phyloP scores from a whole-genome alignment of 768 basidiomycete species.

The Hebeloma cylindrosporum region DNA sequence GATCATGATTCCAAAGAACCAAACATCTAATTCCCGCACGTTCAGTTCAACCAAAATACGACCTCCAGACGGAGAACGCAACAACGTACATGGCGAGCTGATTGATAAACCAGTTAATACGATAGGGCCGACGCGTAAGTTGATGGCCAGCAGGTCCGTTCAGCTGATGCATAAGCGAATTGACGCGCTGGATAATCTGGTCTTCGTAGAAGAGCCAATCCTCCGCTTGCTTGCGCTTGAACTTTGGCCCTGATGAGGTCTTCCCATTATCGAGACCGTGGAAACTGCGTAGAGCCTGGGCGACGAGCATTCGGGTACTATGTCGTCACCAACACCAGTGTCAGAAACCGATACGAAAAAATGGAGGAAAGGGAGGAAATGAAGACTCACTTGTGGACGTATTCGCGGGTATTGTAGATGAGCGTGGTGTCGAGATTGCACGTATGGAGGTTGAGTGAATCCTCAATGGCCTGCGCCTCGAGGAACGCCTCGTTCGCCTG shows the following conservation, averaged over 20 bases:
- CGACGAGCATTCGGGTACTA: slow-evolving; percentile 65
- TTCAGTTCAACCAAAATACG: not conserved
- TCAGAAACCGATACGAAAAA: slow-evolving; percentile 4
- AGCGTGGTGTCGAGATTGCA: slow-evolving; percentile 72
- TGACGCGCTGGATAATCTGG: slow-evolving; percentile 62
- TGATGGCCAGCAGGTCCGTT: slow-evolving; percentile 51
- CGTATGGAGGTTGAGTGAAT: slow-evolving; percentile 61
- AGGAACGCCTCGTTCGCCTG: slow-evolving; percentile 60
- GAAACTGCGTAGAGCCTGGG: slow-evolving; percentile 58
- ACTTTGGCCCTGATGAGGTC: slow-evolving; percentile 44
- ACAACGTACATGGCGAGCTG: slow-evolving; percentile 59
- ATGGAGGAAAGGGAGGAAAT: slow-evolving; percentile 10
- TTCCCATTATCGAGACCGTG: slow-evolving; percentile 49
- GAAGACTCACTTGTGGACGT: slow-evolving; percentile 66
- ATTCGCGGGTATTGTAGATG: slow-evolving; percentile 67
- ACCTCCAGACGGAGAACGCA: not conserved
- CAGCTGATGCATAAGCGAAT: slow-evolving; percentile 51
- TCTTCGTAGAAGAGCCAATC: slow-evolving; percentile 78
- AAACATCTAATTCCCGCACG: slow-evolving; percentile 48
- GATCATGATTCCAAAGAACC: slow-evolving; percentile 64
- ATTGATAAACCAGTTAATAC: slow-evolving; percentile 69
- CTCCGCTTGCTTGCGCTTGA: slow-evolving; percentile 70
- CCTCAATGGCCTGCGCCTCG: slow-evolving; percentile 69
- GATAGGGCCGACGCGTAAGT: slow-evolving; percentile 67
- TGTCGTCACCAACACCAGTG: slow-evolving; percentile 13